These are phyloP conservation scores for Didymella pomorum DNA, from an alignment of 2,329 filamentous ascomycete genomes.

Conservation along the genomic window DNA sequence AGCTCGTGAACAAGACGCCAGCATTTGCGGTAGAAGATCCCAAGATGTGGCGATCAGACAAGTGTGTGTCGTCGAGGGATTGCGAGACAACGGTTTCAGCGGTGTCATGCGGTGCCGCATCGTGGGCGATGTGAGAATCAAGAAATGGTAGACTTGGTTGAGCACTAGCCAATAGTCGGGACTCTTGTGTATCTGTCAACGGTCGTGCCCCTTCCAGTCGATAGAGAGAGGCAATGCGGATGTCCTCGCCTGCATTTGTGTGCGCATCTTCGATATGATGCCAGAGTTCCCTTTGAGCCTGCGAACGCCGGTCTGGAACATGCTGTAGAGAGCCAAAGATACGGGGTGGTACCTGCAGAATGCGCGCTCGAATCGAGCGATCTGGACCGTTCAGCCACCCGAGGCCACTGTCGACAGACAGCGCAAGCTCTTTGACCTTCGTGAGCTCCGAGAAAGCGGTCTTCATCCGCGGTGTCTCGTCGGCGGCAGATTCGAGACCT, in stretches of 20 bases:
- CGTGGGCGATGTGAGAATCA: conserved; percentile 39
- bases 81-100: conserved; percentile 23
- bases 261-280: conserved; percentile 39
- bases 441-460: conserved; percentile 65
- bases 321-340: conserved; percentile 58
- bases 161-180: conserved; percentile 18
- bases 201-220: conserved; percentile 32
- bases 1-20: conserved; percentile 49
- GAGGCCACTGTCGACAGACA: conserved; percentile 72
- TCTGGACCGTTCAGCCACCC: conserved; percentile 73
- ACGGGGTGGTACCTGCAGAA: conserved; percentile 53
- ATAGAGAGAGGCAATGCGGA: conserved; percentile 43
- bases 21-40: conserved; percentile 23
- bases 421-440: conserved; percentile 67
- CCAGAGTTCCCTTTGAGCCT: conserved; percentile 51
- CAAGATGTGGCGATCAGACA: conserved; percentile 31
- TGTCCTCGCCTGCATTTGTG: conserved; percentile 26
- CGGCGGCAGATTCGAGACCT: conserved; percentile 68
- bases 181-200: conserved; percentile 26
- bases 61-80: conserved; percentile 35
- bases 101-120: conserved; percentile 34
- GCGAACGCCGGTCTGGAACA: conserved; percentile 50
- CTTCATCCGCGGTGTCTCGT: conserved; percentile 69
- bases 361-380: conserved; percentile 58
- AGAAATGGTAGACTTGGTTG: conserved; percentile 44